phyloP scores from a whole-genome alignment of 495 filamentous ascomycete species.

The Talaromyces nanjingensis region DNA sequence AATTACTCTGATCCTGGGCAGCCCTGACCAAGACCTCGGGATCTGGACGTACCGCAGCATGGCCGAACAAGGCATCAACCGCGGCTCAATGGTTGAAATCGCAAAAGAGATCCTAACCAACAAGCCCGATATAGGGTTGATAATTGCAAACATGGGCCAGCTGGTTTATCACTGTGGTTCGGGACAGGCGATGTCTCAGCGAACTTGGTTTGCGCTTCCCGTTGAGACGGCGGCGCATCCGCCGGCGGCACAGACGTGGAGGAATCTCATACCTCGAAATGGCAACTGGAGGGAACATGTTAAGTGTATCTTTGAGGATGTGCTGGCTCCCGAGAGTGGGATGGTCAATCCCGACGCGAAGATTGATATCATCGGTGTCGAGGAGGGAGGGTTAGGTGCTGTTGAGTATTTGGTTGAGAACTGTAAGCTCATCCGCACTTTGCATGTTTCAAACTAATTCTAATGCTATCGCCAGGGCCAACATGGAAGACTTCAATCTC shows the following conservation, averaged over 20 bases:
- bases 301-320: conserved; percentile 52
- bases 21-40: conserved; percentile 63
- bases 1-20: conserved; percentile 69
- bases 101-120: conserved; percentile 40
- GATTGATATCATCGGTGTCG: conserved; percentile 60
- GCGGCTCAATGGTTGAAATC: conserved; percentile 58
- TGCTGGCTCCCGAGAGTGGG: conserved; percentile 35
- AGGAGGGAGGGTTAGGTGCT: conserved; percentile 46
- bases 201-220: conserved; percentile 46
- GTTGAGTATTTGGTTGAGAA: conserved; percentile 49
- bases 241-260: conserved; percentile 20
- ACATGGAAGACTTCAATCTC: conserved; percentile 27
- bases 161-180: conserved; percentile 58
- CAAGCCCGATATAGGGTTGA: conserved; percentile 34
- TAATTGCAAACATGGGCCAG: conserved; percentile 70
- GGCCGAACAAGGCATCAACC: conserved; percentile 51
- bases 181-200: conserved; percentile 45
- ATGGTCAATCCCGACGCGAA: conserved; percentile 35
- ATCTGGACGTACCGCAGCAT: conserved; percentile 64
- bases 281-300: conserved; percentile 48
- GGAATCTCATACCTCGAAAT: conserved; percentile 55
- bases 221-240: conserved; percentile 47
- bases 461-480: conserved; percentile 20
- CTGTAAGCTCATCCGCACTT: conserved; percentile 33
- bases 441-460: background rate